Evolutionary conservation across 2,329 filamentous ascomycete genomes (phyloP).

Genomic region (Hymenoscyphus salicellus): DNA sequence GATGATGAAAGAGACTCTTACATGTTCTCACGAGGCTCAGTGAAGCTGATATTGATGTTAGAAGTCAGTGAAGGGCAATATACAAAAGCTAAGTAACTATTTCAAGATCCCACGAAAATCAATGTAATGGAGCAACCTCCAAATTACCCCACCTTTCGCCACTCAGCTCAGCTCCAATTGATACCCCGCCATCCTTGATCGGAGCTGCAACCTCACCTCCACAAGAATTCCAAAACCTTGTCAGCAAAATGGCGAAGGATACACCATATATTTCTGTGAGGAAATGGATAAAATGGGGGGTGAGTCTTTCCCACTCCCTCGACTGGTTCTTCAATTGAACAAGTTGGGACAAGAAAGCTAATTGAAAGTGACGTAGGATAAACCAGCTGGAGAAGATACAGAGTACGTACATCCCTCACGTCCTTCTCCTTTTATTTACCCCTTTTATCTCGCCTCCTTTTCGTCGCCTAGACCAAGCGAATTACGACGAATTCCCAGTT

Average conservation of each 20-base stretch:
- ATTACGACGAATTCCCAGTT: neutral
- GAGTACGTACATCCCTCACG: slow-evolving; percentile 14
- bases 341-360: neutral
- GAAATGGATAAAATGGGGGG: slow-evolving; percentile 32
- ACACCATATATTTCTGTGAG: slow-evolving; percentile 26
- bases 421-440: neutral
- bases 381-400: slow-evolving; percentile 25
- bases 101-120: too few species aligned
- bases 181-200: neutral
- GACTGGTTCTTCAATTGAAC: neutral
- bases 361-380: slow-evolving; percentile 17
- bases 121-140: too few species aligned
- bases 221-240: neutral
- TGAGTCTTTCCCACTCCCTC: slow-evolving; percentile 12
- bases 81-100: too few species aligned
- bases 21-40: too few species aligned
- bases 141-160: neutral
- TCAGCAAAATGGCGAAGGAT: neutral
- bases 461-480: neutral
- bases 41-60: too few species aligned
- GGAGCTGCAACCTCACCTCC: neutral
- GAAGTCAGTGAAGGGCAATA: too few species aligned
- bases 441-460: neutral
- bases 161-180: neutral
- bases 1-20: too few species aligned